These are phyloP conservation scores for Auriculariales sp. DNA, from an alignment of 768 basidiomycete genomes.

Conservation along the genomic window DNA sequence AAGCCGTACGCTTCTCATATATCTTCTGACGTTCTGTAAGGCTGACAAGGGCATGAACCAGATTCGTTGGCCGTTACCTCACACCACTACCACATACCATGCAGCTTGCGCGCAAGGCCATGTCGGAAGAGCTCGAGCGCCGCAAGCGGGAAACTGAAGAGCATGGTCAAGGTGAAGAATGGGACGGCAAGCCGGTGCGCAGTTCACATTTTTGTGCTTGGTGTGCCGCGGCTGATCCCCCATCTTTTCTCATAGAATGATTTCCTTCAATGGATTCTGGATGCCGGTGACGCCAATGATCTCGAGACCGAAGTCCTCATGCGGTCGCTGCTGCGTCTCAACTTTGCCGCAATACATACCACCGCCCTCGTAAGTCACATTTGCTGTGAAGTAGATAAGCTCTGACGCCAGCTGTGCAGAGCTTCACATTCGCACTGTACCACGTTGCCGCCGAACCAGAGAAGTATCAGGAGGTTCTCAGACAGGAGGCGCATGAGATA, in stretches of 20 bases:
- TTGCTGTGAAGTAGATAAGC: background rate
- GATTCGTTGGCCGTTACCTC: constrained; percentile 2
- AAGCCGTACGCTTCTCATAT: constrained; percentile 2
- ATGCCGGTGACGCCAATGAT: background rate
- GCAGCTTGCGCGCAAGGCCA: constrained; percentile 5
- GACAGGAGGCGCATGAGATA: background rate
- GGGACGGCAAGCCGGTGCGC: constrained; percentile 20
- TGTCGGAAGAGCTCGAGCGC: constrained; percentile 19
- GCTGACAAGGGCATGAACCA: background rate
- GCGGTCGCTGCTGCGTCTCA: constrained; percentile 6
- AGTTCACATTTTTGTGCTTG: background rate
- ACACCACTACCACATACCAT: constrained; percentile 4
- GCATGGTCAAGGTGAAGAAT: constrained; percentile 13
- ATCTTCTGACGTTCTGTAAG: constrained; percentile 2
- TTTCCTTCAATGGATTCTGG: constrained; percentile 4
- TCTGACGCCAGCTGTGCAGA: background rate
- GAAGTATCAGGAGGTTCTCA: background rate
- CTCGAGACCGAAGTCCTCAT: constrained; percentile 5
- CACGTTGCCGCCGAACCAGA: background rate
- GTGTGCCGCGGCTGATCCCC: background rate
- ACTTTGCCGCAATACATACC: constrained; percentile 2
- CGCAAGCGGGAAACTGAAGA: constrained; percentile 12
- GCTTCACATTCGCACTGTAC: constrained; percentile 1
- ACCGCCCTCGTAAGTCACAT: background rate
- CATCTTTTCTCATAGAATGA: constrained; percentile 15